phyloP scores from a whole-genome alignment of 805 yeast species.

The Wickerhamomyces hampshirensis region DNA sequence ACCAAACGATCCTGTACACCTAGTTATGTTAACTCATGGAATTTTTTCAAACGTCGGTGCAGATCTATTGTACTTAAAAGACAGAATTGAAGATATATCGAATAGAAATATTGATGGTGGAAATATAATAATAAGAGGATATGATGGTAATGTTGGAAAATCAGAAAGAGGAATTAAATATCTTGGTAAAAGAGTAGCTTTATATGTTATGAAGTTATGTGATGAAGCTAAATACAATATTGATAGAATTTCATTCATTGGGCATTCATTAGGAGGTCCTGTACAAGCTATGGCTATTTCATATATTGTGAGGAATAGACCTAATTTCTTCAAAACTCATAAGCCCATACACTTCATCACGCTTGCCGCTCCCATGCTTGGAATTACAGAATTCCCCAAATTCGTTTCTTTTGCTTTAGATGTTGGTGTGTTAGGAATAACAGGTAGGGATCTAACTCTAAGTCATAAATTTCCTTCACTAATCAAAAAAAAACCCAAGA shows the following conservation, averaged over 20 bases:
- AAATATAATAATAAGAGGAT: constrained; percentile 79
- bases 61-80: constrained; percentile 86
- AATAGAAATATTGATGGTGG: constrained; percentile 11
- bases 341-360: constrained; percentile 77
- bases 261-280: constrained; percentile 92
- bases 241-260: constrained; percentile 73
- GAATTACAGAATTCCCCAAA: constrained; percentile 84
- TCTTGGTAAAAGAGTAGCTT: constrained; percentile 77
- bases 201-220: constrained; percentile 45
- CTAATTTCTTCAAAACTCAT: constrained; percentile 61
- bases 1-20: constrained; percentile 60
- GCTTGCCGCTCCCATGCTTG: constrained; percentile 84
- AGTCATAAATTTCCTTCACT: constrained; percentile 32
- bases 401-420: constrained; percentile 80
- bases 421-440: constrained; percentile 85
- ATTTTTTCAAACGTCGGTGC: constrained; percentile 85
- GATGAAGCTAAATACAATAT: constrained; percentile 42
- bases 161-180: constrained; percentile 87
- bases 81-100: constrained; percentile 52
- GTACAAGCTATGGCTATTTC: constrained; percentile 90
- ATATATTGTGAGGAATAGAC: constrained; percentile 54
- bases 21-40: constrained; percentile 88
- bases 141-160: constrained; percentile 74
- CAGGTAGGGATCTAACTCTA: constrained; percentile 88
- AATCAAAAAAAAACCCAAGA: constrained; percentile 12